Conservation (phyloP, 305 asterid species). For the Caryopteris hybrid region DNA sequence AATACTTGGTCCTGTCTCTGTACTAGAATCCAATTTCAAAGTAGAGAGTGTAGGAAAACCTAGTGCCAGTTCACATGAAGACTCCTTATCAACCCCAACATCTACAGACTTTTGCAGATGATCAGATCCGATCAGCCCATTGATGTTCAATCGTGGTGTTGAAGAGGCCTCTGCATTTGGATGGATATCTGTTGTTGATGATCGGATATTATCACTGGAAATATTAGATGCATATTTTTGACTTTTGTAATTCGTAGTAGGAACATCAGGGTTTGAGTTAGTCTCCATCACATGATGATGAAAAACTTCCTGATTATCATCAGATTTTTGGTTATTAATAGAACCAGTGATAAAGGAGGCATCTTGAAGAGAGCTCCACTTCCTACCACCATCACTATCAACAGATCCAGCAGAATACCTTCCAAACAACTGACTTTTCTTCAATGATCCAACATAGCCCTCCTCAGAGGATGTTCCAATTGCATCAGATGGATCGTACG, state of each 20-base stretch:
- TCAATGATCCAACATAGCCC: slow-evolving; percentile 64
- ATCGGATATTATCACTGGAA: slow-evolving; percentile 43
- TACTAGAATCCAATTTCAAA: slow-evolving; percentile 46
- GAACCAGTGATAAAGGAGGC: slow-evolving; percentile 40
- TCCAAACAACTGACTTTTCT: slow-evolving; percentile 70
- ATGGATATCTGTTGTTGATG: slow-evolving; percentile 42
- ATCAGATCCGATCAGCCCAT: slow-evolving; percentile 59
- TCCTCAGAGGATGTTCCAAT: slow-evolving; percentile 94
- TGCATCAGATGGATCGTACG: slow-evolving; percentile 80
- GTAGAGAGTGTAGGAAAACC: slow-evolving; percentile 50
- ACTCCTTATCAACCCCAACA: slow-evolving; percentile 41
- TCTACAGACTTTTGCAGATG: slow-evolving; percentile 42
- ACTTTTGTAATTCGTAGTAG: slow-evolving; percentile 44
- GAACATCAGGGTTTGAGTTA: slow-evolving; percentile 46
- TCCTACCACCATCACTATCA: slow-evolving; percentile 88
- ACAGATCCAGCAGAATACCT: slow-evolving; percentile 88
- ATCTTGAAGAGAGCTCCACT: slow-evolving; percentile 85
- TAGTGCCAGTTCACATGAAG: slow-evolving; percentile 43
- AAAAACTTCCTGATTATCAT: slow-evolving; percentile 52
- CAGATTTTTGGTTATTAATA: slow-evolving; percentile 45
- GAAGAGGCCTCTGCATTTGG: slow-evolving; percentile 42
- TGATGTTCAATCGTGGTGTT: slow-evolving; percentile 47
- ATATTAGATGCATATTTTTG: slow-evolving; percentile 42
- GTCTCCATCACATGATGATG: slow-evolving; percentile 40
- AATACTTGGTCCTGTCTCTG: slow-evolving; percentile 81